Evolutionary conservation across 352 stramenopile genomes (phyloP), one percentile per base, ranked within the genome.

Genomic region (Globisporangium abappressorium): DNA sequence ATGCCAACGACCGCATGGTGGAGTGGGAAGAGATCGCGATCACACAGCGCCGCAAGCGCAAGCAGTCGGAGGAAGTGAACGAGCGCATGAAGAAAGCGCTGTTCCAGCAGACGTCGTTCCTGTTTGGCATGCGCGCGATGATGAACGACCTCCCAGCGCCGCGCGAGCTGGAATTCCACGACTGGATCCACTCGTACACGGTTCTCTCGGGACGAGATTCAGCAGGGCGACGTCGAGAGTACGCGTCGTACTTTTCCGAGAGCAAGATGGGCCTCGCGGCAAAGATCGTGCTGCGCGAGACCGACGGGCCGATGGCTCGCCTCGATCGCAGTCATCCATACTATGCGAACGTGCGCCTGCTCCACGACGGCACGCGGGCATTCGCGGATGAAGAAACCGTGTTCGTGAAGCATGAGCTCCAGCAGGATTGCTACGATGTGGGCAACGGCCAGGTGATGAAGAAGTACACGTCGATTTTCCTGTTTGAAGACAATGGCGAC

Each of bases 161-260:
- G 5, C 73, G 76, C 24, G 84, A 86, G 55, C 72, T 92, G 24
- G 73, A 90, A 57, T 88, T 92, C 68, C 80, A 92, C 65, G 81
- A 92, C 72, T 90, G 81, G 80, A 79, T 92, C 61, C 81, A 92
- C 72, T 87, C 81, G 71, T 92, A 87, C 70, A 90, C 83, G 12
- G 70, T 78, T 5, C 66, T 92, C 51, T 76, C 72, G 3, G 78
- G 69, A 0, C 53, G 66, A 2, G 73, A 87, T 30, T n/a, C 43
- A 0, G 18, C 71, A 0, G 66, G 70, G 1, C 73, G 81, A 3
- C 72, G 71, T 24, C 81, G 77, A 18, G 80, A 92, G 65, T 87
- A 87, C 54, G 34, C 80, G 20, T 68, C 70, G 33, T 77, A 73
- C 54, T 87, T 92, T 34, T 73, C 75, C 0, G 71, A 75, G 30